A percentile compares a stretch with the other conserved stretches of the same genome.
phyloP scores from a whole-genome alignment of 1,139 yeast species.

The Zygosaccharomyces pseudobailii region DNA sequence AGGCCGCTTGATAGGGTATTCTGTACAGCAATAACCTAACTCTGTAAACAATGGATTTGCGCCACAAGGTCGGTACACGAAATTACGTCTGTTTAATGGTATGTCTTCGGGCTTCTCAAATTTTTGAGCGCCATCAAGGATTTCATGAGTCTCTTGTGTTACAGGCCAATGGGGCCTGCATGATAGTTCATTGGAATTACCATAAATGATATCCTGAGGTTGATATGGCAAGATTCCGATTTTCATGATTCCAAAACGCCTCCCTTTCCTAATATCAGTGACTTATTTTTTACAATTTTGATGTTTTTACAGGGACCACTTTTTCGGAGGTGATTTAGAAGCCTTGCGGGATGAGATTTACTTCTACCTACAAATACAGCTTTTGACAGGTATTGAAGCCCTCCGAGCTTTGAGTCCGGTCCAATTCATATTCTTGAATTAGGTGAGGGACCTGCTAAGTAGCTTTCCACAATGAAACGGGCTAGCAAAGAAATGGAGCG shows the following conservation, averaged over 20 bases:
- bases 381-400: not conserved
- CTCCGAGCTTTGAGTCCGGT: not conserved
- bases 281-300: too few species aligned
- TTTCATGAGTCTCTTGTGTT: constrained; percentile 12
- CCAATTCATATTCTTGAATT: not conserved
- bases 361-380: not conserved
- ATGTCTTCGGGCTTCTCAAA: constrained; percentile 52
- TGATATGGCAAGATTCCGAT: constrained; percentile 31
- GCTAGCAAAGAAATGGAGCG: constrained; percentile 1
- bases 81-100: constrained; percentile 76
- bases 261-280: not conserved
- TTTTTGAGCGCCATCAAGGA: constrained; percentile 8
- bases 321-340: not conserved
- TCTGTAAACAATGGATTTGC: constrained; percentile 61
- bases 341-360: constrained; percentile 3
- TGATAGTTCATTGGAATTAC: constrained; percentile 1
- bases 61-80: constrained; percentile 73
- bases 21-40: constrained; percentile 68
- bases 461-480: not conserved
- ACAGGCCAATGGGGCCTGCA: constrained; percentile 18
- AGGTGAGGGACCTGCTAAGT: not conserved
- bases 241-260: constrained; percentile 18
- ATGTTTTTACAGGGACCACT: not conserved
- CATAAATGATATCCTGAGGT: constrained; percentile 23
- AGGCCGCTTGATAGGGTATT: constrained; percentile 60